Percentiles rank a stretch among this genome's conserved stretches.
These are phyloP conservation scores for Vickermania spadyakhi DNA, from an alignment of 208 protist genomes.

Conservation along the genomic window DNA sequence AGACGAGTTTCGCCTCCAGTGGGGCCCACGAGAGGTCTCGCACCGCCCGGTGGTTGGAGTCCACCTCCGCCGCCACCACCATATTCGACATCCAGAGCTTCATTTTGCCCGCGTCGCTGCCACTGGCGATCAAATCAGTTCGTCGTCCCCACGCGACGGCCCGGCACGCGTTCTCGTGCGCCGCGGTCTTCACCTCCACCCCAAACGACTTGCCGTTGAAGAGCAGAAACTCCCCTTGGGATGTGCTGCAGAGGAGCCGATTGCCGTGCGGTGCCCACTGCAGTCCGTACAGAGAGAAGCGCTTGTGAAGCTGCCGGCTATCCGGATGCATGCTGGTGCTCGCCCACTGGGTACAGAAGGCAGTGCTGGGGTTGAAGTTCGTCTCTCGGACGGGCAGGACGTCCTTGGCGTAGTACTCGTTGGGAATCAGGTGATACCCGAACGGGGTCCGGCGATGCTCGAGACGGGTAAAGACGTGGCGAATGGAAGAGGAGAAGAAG, in stretches of 20 bases:
- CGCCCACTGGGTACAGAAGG: slow-evolving; percentile 84
- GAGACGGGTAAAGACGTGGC: slow-evolving; percentile 69
- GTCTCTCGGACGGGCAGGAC: slow-evolving; percentile 56
- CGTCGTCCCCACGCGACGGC: slow-evolving; percentile 72
- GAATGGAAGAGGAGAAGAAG: slow-evolving; percentile 77
- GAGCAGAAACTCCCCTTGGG: slow-evolving; percentile 75
- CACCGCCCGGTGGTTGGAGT: slow-evolving; percentile 71
- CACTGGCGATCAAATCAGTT: slow-evolving; percentile 75
- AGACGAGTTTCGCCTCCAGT: slow-evolving; percentile 77
- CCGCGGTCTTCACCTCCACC: slow-evolving; percentile 79
- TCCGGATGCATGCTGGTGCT: slow-evolving; percentile 85
- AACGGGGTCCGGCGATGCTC: slow-evolving; percentile 48
- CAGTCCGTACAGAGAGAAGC: slow-evolving; percentile 53
- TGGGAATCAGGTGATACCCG: slow-evolving; percentile 66
- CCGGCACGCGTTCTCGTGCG: slow-evolving; percentile 78
- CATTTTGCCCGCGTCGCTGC: slow-evolving; percentile 69
- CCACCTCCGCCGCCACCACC: slow-evolving; percentile 66
- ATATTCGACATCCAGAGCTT: slow-evolving; percentile 83
- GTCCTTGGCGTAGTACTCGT: slow-evolving; percentile 83
- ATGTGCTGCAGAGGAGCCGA: slow-evolving; percentile 72
- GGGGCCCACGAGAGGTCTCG: slow-evolving; percentile 72
- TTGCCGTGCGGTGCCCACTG: slow-evolving; percentile 77
- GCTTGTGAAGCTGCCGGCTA: slow-evolving; percentile 31
- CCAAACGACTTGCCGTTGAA: slow-evolving; percentile 85
- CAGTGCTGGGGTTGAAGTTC: slow-evolving; percentile 73